Conservation (phyloP, 2,329 filamentous ascomycete species). For the Colletotrichum sp. region DNA sequence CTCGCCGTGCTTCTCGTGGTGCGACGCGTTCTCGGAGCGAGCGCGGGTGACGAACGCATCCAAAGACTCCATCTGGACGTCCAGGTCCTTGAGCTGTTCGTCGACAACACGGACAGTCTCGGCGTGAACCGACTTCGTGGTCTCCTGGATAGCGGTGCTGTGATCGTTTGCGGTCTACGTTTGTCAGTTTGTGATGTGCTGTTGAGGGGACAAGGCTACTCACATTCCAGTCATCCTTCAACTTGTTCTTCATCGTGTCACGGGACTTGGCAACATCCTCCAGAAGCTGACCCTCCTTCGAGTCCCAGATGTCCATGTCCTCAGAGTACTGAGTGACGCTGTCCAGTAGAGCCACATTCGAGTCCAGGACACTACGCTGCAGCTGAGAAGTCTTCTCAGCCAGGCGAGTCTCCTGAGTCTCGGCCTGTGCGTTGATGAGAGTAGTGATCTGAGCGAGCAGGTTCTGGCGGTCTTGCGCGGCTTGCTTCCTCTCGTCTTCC, state of each 20-base stretch:
- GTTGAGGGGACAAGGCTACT: conserved; percentile 60
- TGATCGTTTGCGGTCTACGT: conserved; percentile 73
- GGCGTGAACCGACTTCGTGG: conserved; percentile 86
- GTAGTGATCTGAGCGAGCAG: conserved; percentile 78
- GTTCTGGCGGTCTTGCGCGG: conserved; percentile 74
- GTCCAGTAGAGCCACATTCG: conserved; percentile 69
- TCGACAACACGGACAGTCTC: conserved; percentile 91
- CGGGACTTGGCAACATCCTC: conserved; percentile 75
- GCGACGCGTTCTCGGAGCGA: conserved; percentile 77
- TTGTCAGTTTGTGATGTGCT: conserved; percentile 46
- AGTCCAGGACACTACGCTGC: conserved; percentile 67
- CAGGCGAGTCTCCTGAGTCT: conserved; percentile 75
- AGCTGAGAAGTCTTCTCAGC: conserved; percentile 66
- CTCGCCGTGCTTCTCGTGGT: conserved; percentile 73
- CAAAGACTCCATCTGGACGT: conserved; percentile 85
- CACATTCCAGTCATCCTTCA: conserved; percentile 87
- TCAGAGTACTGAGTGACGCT: conserved; percentile 70
- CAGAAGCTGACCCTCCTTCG: conserved; percentile 71
- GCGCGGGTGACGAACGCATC: conserved; percentile 90
- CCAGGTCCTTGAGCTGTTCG: conserved; percentile 85
- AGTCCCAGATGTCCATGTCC: conserved; percentile 77
- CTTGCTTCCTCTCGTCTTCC: conserved; percentile 76
- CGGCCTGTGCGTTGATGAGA: conserved; percentile 77
- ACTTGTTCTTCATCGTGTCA: conserved; percentile 78
- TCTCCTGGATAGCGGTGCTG: conserved; percentile 82